Evolutionary conservation across 1,284 basidiomycete species (phyloP).

Genomic region (Ceratobasidium sp.): DNA sequence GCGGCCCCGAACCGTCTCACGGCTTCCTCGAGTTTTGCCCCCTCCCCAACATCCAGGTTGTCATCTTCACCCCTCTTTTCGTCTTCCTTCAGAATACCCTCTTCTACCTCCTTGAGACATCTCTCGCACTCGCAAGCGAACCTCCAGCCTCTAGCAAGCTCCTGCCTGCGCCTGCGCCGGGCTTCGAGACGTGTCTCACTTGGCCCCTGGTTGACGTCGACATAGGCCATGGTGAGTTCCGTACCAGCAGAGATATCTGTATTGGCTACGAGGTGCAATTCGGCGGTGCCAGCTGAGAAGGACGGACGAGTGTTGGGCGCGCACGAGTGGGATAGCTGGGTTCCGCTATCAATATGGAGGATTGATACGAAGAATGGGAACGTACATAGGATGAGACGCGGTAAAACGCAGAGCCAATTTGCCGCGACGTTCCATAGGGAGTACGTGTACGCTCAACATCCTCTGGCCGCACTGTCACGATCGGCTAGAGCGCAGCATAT

Average conservation of each 20-base stretch:
- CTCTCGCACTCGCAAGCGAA: constrained; percentile 73
- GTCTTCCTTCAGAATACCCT: constrained; percentile 26
- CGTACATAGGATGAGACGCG: constrained; percentile 74
- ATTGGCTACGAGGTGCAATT: constrained; percentile 70
- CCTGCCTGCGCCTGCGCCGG: constrained; percentile 67
- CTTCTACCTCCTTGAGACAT: constrained; percentile 62
- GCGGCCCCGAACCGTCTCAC: constrained; percentile 55
- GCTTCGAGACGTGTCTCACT: constrained; percentile 63
- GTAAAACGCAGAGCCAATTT: constrained; percentile 75
- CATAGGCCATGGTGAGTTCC: constrained; percentile 73
- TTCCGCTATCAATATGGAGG: background rate
- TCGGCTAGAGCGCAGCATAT: constrained; percentile 36
- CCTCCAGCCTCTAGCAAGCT: constrained; percentile 78
- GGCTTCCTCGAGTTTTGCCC: constrained; percentile 63
- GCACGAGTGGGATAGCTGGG: constrained; percentile 72
- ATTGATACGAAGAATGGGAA: constrained; percentile 37
- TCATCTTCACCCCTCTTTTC: constrained; percentile 48
- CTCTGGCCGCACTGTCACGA: constrained; percentile 64
- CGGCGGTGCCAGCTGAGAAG: constrained; percentile 66
- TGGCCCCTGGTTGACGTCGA: constrained; percentile 64
- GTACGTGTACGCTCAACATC: constrained; percentile 74
- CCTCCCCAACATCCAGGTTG: constrained; percentile 57
- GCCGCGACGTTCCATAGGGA: constrained; percentile 70
- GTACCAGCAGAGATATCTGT: constrained; percentile 72
- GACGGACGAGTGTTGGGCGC: constrained; percentile 66